Conservation (phyloP, 306 rosid species). For the cucumber (Cucumis sativus) region DNA sequence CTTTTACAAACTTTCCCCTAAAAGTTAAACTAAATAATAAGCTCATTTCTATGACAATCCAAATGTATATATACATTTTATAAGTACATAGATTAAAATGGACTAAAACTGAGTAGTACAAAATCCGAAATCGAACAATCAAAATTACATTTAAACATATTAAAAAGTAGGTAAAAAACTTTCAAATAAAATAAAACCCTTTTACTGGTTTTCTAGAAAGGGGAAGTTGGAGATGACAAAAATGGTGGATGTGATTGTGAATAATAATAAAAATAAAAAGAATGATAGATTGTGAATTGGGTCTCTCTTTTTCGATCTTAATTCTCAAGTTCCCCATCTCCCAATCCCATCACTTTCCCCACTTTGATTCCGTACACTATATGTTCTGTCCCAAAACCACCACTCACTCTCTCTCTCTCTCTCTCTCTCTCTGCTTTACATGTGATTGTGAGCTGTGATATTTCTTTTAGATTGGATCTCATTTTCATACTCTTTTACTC, state of each 20-base stretch:
- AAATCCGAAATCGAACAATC: too few relatives aligned
- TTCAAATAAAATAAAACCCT: not conserved
- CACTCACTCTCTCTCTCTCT: not conserved
- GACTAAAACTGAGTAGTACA: too few relatives aligned
- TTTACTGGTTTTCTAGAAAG: not conserved
- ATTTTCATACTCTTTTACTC: not conserved
- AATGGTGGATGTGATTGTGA: not conserved
- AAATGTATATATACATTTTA: too few relatives aligned
- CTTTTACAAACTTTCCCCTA: too few relatives aligned
- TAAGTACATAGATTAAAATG: too few relatives aligned
- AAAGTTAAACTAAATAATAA: too few relatives aligned
- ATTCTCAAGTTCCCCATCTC: not conserved
- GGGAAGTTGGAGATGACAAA: not conserved
- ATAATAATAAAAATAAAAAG: not conserved
- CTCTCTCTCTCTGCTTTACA: not conserved
- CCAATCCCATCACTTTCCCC: constrained; percentile 4
- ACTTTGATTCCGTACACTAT: constrained; percentile 10
- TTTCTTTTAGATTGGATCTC: not conserved
- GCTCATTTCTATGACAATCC: too few relatives aligned
- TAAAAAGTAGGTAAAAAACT: too few relatives aligned
- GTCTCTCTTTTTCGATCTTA: not conserved
- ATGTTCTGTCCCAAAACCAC: constrained; percentile 2
- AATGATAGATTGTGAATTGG: not conserved
- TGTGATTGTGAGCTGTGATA: not conserved
- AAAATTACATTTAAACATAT: too few relatives aligned